Conservation (phyloP, 2,329 filamentous ascomycete species). For the Diaporthe amygdali region DNA sequence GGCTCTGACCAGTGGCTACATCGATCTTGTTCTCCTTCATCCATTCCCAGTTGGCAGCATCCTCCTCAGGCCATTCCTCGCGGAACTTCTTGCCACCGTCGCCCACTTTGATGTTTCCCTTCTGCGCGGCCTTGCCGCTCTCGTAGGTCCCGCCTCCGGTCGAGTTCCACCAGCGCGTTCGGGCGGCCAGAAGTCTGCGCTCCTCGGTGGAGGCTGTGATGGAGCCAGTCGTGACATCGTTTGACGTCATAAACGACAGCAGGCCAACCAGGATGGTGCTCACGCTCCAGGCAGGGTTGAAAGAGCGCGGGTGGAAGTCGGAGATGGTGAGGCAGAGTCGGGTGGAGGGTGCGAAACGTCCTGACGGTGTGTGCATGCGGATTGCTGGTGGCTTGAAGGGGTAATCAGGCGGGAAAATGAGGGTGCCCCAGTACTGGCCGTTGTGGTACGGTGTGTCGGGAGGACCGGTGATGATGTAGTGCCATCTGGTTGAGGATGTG, state of each 20-base stretch:
- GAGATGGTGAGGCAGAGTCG: slow-evolving; percentile 94
- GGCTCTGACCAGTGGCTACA: slow-evolving; percentile 70
- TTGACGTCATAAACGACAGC: slow-evolving; percentile 96
- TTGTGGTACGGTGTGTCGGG: slow-evolving; percentile 92
- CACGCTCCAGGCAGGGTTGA: slow-evolving; percentile 98
- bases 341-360: slow-evolving; percentile 91
- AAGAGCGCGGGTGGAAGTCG: slow-evolving; percentile 97
- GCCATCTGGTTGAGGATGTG: slow-evolving; percentile 65
- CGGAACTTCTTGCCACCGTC: slow-evolving; percentile 93
- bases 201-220: slow-evolving; percentile 79
- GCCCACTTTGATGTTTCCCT: slow-evolving; percentile 86
- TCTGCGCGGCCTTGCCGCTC: slow-evolving; percentile 57
- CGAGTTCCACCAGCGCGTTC: slow-evolving; percentile 94
- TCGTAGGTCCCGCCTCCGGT: slow-evolving; percentile 82
- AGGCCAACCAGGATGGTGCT: slow-evolving; percentile 94
- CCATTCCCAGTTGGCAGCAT: slow-evolving; percentile 90
- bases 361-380: slow-evolving; percentile 97
- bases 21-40: slow-evolving; percentile 86
- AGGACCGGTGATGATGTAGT: slow-evolving; percentile 94
- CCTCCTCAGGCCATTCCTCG: slow-evolving; percentile 86
- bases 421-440: slow-evolving; percentile 97
- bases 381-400: slow-evolving; percentile 97
- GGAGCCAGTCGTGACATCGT: slow-evolving; percentile 97
- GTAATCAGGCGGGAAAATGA: slow-evolving; percentile 95
- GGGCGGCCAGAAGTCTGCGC: slow-evolving; percentile 76